phyloP scores from a whole-genome alignment of 495 filamentous ascomycete genomes.

The Tricharina praecox region DNA sequence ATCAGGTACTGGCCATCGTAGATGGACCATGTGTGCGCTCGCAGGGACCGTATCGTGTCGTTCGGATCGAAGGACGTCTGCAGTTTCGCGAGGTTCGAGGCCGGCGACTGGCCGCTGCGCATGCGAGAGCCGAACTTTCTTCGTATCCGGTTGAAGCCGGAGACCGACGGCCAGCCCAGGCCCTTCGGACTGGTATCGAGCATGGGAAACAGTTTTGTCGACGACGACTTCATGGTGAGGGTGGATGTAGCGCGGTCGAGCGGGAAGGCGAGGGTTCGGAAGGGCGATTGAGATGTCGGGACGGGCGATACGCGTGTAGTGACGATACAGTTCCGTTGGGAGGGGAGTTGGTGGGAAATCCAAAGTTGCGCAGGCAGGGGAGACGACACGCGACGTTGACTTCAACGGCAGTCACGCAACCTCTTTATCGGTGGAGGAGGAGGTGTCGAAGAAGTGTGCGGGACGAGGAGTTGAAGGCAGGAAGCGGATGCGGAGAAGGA shows the following conservation, averaged over 20 bases:
- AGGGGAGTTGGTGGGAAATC: neutral
- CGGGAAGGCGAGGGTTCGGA: neutral
- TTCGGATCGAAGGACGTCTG: constrained; percentile 63
- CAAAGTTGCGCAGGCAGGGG: no score
- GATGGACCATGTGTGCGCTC: constrained; percentile 60
- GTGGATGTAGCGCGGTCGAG: neutral
- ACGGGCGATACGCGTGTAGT: no score
- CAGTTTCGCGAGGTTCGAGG: constrained; percentile 54
- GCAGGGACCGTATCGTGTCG: constrained; percentile 55
- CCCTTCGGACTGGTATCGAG: constrained; percentile 14
- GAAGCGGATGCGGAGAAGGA: no score
- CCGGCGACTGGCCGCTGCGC: constrained; percentile 51
- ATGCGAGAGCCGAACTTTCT: constrained; percentile 49
- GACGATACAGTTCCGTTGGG: neutral
- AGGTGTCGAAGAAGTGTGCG: no score
- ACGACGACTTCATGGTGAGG: constrained; percentile 16
- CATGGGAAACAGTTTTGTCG: constrained; percentile 21
- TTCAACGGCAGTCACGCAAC: no score
- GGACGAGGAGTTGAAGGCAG: neutral
- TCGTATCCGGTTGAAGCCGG: constrained; percentile 20
- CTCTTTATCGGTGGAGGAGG: no score
- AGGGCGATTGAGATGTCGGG: no score
- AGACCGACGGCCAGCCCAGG: constrained; percentile 22
- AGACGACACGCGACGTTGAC: neutral
- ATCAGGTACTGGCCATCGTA: constrained; percentile 78